Conservation (phyloP, 257 asterid genomes). For the Echites panduratus region DNA sequence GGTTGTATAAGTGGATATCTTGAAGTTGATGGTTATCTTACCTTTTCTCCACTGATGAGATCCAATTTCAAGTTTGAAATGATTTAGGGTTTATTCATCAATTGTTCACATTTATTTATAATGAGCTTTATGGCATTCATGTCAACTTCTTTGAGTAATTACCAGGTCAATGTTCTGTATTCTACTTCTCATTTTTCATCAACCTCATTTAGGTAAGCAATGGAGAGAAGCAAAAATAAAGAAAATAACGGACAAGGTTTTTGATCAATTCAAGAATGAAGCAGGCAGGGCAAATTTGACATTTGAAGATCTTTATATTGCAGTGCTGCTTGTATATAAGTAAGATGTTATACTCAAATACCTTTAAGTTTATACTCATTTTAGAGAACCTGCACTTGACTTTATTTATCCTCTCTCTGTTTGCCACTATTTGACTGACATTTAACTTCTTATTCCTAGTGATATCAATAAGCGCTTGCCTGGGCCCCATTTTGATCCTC, state of each 20-base stretch:
- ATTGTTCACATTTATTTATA: background rate
- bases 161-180: background rate
- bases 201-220: slow-evolving; percentile 50
- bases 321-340: slow-evolving; percentile 84
- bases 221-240: slow-evolving; percentile 72
- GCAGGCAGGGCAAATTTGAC: slow-evolving; percentile 46
- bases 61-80: background rate
- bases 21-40: background rate
- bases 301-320: slow-evolving; percentile 85
- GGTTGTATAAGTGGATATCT: no score
- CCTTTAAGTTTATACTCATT: background rate
- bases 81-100: background rate
- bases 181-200: background rate
- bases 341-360: slow-evolving; percentile 25
- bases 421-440: background rate
- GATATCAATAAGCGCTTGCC: slow-evolving; percentile 89
- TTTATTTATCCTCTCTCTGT: background rate
- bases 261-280: slow-evolving; percentile 54
- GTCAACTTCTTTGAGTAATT: background rate
- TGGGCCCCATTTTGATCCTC: slow-evolving; percentile 94
- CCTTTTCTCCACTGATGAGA: background rate
- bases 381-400: background rate
- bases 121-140: background rate
- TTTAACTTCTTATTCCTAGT: slow-evolving; percentile 30
- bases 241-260: slow-evolving; percentile 53